Evolutionary conservation across 2,329 filamentous ascomycete species (phyloP).

Genomic region (Epichloe sp.): DNA sequence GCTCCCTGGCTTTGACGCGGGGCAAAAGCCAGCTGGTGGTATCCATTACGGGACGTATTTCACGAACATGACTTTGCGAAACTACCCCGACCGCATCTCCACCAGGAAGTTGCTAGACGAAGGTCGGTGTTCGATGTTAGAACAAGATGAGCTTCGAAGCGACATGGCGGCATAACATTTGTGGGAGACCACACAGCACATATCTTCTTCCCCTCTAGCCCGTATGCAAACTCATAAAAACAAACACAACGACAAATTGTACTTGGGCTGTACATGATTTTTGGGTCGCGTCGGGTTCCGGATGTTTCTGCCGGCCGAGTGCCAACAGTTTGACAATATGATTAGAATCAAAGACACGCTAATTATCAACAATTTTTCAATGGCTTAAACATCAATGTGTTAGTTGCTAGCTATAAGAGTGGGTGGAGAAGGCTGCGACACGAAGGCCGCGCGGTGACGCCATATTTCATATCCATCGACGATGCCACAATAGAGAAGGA

Average conservation of each 20-base stretch:
- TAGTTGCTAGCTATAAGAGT: not conserved
- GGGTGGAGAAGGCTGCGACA: too few species aligned
- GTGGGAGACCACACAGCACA: not conserved
- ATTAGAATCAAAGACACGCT: too few species aligned
- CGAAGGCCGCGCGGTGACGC: too few species aligned
- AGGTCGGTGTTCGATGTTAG: constrained; percentile 13
- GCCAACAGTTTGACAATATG: not conserved
- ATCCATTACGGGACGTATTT: constrained; percentile 40
- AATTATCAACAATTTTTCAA: not conserved
- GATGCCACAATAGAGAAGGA: too few species aligned
- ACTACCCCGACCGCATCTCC: constrained; percentile 33
- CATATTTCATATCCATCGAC: too few species aligned
- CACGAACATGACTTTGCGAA: constrained; percentile 37
- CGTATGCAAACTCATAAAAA: too few species aligned
- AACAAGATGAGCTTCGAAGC: constrained; percentile 12
- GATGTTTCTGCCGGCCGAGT: not conserved
- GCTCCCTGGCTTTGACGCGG: constrained; percentile 23
- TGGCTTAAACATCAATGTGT: not conserved
- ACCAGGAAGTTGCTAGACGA: constrained; percentile 23
- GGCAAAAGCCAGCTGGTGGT: constrained; percentile 20
- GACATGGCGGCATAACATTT: constrained; percentile 4
- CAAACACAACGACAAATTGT: too few species aligned
- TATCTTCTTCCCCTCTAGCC: not conserved
- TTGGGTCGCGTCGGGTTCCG: too few species aligned
- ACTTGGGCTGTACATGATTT: too few species aligned